Evolutionary conservation across 2,329 filamentous ascomycete species (phyloP), one percentile per base, ranked within the genome.

Genomic region (Aschersonia sp.): DNA sequence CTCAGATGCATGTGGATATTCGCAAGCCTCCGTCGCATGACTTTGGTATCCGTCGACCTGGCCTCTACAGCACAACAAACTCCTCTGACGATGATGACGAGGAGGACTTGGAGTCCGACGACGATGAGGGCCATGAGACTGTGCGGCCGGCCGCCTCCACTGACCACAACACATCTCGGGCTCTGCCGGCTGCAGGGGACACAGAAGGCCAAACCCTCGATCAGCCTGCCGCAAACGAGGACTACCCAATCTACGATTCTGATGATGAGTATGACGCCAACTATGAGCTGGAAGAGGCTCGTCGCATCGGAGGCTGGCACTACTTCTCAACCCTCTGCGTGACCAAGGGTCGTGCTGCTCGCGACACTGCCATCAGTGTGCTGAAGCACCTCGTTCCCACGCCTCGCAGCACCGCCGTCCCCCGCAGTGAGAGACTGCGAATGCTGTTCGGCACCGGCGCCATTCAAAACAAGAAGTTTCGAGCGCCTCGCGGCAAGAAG

Each of bases 1-100:
- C 92, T 1, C 92, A 98, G 67, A 98, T 98, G 92, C 83, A 94
- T 55, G 81, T 94, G 30, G 92, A 98, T 60, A 98, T 98, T 57
- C 85, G 89, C 55, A 98, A 98, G 66, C 88, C 92, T 1, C 78
- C 81, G 32, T 87, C 79, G 4, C 87, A 92, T 58, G 80, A 84
- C 55, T 97, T 97, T 61, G 92, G 92, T 48, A 96, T 98, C 56
- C 83, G 86, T 58, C 76, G 90, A 35, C 81, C 85, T 1, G 80
- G 79, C 6, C 77, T 85, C 22, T 87, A 84, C 47, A 80, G 81
- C 35, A 85, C 81, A 39, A 80, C 85, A 29, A 89, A 86, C 1
- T 88, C 83, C 12, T 86, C 85, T 14, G 83, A 87, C 12, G 47
- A 50, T 12, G 81, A 87, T 6, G 49, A 50, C 14, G 42, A 87